Evolutionary conservation across 2,329 filamentous ascomycete species (phyloP), one percentile per base, ranked within the genome.

Genomic region (Fonsecaea pugnacius): DNA sequence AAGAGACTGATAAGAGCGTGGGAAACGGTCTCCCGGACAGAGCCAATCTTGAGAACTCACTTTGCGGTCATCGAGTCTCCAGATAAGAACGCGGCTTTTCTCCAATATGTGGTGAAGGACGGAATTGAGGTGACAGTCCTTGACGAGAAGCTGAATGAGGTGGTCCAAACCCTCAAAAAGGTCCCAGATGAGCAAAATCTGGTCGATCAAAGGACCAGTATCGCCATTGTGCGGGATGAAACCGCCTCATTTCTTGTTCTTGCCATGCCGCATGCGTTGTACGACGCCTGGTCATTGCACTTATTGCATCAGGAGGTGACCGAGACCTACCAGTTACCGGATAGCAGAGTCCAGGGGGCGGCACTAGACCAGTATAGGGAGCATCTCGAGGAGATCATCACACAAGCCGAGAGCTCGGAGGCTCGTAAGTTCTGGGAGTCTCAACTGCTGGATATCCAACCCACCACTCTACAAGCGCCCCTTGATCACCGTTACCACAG

Each of bases 281-380:
- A 97, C 69, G 93, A 97, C 73, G 93, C 93, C 0, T 92, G 89
- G 85, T 96, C 92, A 2, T 83, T 97, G 12, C 80, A 82, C 3
- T 78, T 96, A 16, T 76, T 97, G 1, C 91, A 95, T 70, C 79
- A 83, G 50, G 87, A 95, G 54, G 54, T 70, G 16, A 35, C 35
- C 7, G 58, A 38, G 16, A 10, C 32, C 8, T 70, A 68, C 32
- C 36, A 48, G 9, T 24, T n/a, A 1, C 9, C 18, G 14, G 16
- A 57, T 27, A 10, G 35, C 21, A 33, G 38, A 30, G 18, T 8
- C 33, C 27, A 56, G 35, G n/a, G 6, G 8, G 16, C 50, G 10
- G 53, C 24, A 18, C 18, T n/a, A 2, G 24, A 35, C 24, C 36
- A 32, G 9, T 59, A 58, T 30, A 50, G 63, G 46, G 40, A 84